phyloP scores from a whole-genome alignment of 2,329 filamentous ascomycete genomes.

The Colletotrichum sp. region DNA sequence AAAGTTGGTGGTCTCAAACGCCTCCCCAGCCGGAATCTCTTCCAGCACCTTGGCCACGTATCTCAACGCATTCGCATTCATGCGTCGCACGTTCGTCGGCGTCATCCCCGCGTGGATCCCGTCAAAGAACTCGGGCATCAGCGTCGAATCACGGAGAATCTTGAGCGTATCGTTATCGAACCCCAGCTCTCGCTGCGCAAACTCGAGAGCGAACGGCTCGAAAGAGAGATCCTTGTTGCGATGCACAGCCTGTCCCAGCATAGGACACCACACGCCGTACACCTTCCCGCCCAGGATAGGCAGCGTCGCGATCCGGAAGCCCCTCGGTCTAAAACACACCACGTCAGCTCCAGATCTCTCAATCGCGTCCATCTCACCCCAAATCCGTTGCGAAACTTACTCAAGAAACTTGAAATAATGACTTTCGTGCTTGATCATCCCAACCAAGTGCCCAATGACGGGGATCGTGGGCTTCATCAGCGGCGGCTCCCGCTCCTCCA shows the following conservation, averaged over 20 bases:
- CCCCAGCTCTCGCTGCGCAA: conserved; percentile 41
- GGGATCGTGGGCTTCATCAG: conserved; percentile 45
- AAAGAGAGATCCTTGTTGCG: conserved; percentile 46
- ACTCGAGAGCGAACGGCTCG: conserved; percentile 42
- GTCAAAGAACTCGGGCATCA: conserved; percentile 6
- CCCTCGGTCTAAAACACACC: conserved; percentile 24
- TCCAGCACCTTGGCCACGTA: conserved; percentile 4
- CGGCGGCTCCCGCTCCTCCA: conserved; percentile 46
- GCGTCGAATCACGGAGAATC: conserved; percentile 13
- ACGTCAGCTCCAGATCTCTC: not conserved
- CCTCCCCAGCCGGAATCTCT: conserved; percentile 27
- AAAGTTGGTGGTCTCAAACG: conserved; percentile 29
- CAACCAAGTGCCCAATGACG: conserved; percentile 50
- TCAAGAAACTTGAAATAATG: conserved; percentile 42
- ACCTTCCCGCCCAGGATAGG: conserved; percentile 47
- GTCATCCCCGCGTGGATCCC: conserved; percentile 2
- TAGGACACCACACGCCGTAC: conserved; percentile 48
- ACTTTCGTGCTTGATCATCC: conserved; percentile 40
- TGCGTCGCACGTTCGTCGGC: not conserved
- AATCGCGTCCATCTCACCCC: too few species aligned
- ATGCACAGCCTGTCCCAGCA: conserved; percentile 41
- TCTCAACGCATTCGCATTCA: conserved; percentile 11
- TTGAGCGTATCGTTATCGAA: conserved; percentile 33
- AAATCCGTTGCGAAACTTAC: conserved; percentile 28
- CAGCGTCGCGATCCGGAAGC: conserved; percentile 44